A percentile compares a stretch with the other conserved stretches of the same genome.
phyloP scores from a whole-genome alignment of 2,329 filamentous ascomycete species.

The Magnaporthiopsis rhizophila region DNA sequence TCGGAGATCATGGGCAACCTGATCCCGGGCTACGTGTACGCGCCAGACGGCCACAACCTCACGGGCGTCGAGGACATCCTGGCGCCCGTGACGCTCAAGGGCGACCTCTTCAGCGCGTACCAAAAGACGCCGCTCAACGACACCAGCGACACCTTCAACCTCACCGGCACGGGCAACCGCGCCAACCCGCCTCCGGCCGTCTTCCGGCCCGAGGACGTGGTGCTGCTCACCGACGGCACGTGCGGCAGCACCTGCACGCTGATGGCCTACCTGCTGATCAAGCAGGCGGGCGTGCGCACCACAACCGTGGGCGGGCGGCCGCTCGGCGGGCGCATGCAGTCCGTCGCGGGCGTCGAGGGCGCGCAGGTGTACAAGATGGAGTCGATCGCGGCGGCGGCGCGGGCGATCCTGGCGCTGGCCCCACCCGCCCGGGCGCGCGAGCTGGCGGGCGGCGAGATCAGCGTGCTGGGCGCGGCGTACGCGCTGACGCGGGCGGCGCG shows the following conservation, averaged over 20 bases:
- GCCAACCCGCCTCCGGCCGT: slow-evolving; percentile 41
- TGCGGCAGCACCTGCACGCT: slow-evolving; percentile 24
- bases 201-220: slow-evolving; percentile 42
- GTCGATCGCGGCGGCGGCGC: slow-evolving; percentile 20
- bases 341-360: slow-evolving; percentile 59
- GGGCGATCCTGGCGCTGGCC: slow-evolving; percentile 18
- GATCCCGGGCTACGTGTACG: slow-evolving; percentile 36
- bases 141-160: slow-evolving; percentile 29
- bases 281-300: slow-evolving; percentile 39
- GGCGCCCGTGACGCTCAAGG: slow-evolving; percentile 26
- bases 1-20: slow-evolving; percentile 33
- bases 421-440: slow-evolving; percentile 16
- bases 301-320: slow-evolving; percentile 57
- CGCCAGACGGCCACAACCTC: slow-evolving; percentile 28
- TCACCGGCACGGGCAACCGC: slow-evolving; percentile 41
- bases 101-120: slow-evolving; percentile 46
- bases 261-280: slow-evolving; percentile 23
- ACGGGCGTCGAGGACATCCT: slow-evolving; percentile 23
- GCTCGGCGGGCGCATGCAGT: slow-evolving; percentile 45
- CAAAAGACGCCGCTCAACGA: slow-evolving; percentile 31
- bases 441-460: slow-evolving; percentile 13
- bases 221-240: slow-evolving; percentile 35
- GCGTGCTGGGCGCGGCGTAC: slow-evolving; percentile 24
- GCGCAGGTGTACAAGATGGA: slow-evolving; percentile 26
- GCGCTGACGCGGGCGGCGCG: slow-evolving; percentile 20